Evolutionary conservation across 495 filamentous ascomycete species (phyloP), one percentile per base, ranked within the genome.

Genomic region (Podospora tetraspora): DNA sequence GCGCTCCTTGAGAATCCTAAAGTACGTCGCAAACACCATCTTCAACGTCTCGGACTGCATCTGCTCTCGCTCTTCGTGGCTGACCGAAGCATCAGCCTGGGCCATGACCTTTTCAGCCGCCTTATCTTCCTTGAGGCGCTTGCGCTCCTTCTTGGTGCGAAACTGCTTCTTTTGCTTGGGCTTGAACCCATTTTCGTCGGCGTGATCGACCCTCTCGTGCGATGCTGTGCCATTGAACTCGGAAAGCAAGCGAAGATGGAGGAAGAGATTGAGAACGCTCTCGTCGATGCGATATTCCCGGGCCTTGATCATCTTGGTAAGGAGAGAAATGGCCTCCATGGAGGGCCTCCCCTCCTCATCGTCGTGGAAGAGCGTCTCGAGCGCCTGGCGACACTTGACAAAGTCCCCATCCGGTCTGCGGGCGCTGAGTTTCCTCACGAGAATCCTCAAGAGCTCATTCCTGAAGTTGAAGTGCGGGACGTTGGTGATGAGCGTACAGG

Each of bases 381-480:
- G 76, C 0, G 93, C 89, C 64, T 91, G 84, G 19, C 88, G 85
- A 75, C 93, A 96, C 76, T 91, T 95, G 72, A 85, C 70, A 64
- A 91, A 94, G 59, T 93, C 89, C 1, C 81, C 83, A 74, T 96
- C 91, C 0, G 89, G 73, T 25, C 83, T 85, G 70, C 84, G 86
- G 30, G 79, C 82, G 71, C 92, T 91, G 10, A 98, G 83, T 64
- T 93, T 94, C 70, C 89, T 88, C 37, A 97, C 87, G 34, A 99
- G 73, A 57, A 98, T 92, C 79, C 91, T 91, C 52, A 98, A 78
- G 29, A 99, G 81, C 32, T 98, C 96, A 30, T 82, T 83, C 9
- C 96, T 86, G 78, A 95, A 97, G 79, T 99, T 99, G 86, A 99
- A 99, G 80, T 99, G 96, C 12, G 95, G 92, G 6, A 97, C 92